Conservation (phyloP, 306 rosid species). For the Comarum palustre region DNA sequence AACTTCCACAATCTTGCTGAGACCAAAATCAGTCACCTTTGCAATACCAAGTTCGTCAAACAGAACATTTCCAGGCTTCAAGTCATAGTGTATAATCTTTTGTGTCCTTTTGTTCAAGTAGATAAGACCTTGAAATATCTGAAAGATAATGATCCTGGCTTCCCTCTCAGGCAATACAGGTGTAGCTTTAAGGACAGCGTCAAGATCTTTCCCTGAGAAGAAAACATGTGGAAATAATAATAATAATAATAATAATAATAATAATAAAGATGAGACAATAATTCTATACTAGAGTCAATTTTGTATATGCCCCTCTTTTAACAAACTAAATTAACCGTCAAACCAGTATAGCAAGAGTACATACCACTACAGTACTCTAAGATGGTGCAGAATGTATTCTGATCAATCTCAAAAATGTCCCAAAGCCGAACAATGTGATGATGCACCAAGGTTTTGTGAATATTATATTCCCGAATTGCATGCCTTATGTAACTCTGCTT, state of each 20-base stretch:
- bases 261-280: slow-evolving; percentile 2
- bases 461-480: slow-evolving; percentile 95
- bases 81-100: slow-evolving; percentile 93
- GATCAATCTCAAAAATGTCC: slow-evolving; percentile 99
- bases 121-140: slow-evolving; percentile 88
- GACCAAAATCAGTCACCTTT: slow-evolving; percentile 99
- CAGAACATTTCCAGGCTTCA: slow-evolving; percentile 98
- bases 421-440: slow-evolving; percentile 93
- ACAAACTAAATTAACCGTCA: slow-evolving; percentile 19
- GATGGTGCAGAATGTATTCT: slow-evolving; percentile 93
- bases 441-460: slow-evolving; percentile 95
- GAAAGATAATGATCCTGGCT: slow-evolving; percentile 85
- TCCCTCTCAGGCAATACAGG: slow-evolving; percentile 90
- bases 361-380: slow-evolving; percentile 95
- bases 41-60: slow-evolving; percentile 94
- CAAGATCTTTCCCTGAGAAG: slow-evolving; percentile 91
- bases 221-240: neutral
- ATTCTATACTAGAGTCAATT: neutral
- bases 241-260: slow-evolving; percentile 5
- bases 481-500: slow-evolving; percentile 97
- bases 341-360: slow-evolving; percentile 17
- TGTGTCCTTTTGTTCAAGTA: slow-evolving; percentile 90
- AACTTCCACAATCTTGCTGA: slow-evolving; percentile 96
- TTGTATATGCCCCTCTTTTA: neutral
- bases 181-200: slow-evolving; percentile 87